Base-by-base conservation (phyloP, 306 rosid genomes). In the Sesbania bispinosa region DNA sequence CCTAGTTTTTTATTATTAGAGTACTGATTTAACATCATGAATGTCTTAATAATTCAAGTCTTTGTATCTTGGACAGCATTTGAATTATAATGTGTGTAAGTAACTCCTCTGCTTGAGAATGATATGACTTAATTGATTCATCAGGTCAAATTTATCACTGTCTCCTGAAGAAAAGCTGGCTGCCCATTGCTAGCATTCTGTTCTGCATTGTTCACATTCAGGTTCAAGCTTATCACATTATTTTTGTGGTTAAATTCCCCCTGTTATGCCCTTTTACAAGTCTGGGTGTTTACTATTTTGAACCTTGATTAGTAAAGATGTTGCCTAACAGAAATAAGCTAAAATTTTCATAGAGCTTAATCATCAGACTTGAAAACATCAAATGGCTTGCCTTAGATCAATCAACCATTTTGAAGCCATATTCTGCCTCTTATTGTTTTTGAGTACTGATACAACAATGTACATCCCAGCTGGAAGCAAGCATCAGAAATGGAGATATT, bases 101-200 rank as follows among this genome's bases (percentile, higher is more conserved):
- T n/a, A n/a, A n/a, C n/a, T n/a, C n/a, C n/a, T n/a, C n/a, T n/a
- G n/a, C n/a, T n/a, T 47, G 55, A 19, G 62, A 69, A 41, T 72
- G 59, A 67, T 14, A 1, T 47, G 38, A 26, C 75, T 43, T 64
- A n/a, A 38, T 75, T 69, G 45, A 60, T 79, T 76, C 69, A 48
- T 70, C 74, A 94, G 97, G 85, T 76, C 97, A 42, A 94, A 91
- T 79, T 80, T 94, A 75, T 86, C 89, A 0, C 24, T 91, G 54
- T 91, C 96, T 0, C 95, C 96, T 1, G 96, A 94, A 66, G 98
- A 94, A 52, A n/a, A 90, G 96, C 63, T 94, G 97, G 98, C 85
- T 90, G 73, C 97, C 98, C 23, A 85, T 94, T 66, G 93, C 88
- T 53, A 89, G 99, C 88, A 89, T 94, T 63, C 52, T 94, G 26